Evolutionary conservation across 495 filamentous ascomycete genomes (phyloP).

Genomic region (Aspergillus haitiensis): DNA sequence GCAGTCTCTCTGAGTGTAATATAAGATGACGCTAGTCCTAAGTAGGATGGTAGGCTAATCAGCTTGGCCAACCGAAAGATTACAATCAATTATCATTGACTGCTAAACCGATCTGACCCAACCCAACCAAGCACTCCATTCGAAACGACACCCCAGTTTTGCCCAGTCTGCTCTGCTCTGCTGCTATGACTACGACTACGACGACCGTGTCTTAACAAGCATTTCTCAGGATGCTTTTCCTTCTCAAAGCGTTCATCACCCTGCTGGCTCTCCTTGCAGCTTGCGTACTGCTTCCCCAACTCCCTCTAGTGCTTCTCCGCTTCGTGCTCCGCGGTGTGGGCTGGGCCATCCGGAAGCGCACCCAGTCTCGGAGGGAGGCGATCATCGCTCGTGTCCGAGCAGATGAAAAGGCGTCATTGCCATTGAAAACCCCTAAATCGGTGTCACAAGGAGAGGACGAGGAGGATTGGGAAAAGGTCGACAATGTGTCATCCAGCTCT

Average conservation of each 20-base stretch:
- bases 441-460: constrained; percentile 53
- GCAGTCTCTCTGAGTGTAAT: too few species aligned
- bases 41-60: too few species aligned
- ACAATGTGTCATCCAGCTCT: constrained; percentile 40
- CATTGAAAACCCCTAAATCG: constrained; percentile 30
- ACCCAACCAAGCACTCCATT: too few species aligned
- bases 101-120: too few species aligned
- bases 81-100: too few species aligned
- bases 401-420: constrained; percentile 57
- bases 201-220: background rate
- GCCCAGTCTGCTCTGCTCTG: background rate
- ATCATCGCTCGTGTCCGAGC: constrained; percentile 58
- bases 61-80: too few species aligned
- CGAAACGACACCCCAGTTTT: too few species aligned
- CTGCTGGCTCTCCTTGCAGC: constrained; percentile 38
- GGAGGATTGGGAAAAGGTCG: constrained; percentile 76
- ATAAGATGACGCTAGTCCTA: too few species aligned
- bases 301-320: constrained; percentile 37
- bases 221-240: constrained; percentile 39
- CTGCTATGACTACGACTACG: constrained; percentile 13
- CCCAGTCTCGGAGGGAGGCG: constrained; percentile 62
- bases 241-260: constrained; percentile 36
- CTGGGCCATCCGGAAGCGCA: constrained; percentile 65
- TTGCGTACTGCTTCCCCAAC: constrained; percentile 40
- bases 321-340: constrained; percentile 53